phyloP scores from a whole-genome alignment of 805 yeast genomes.

The Ogataea nitratoaversa region DNA sequence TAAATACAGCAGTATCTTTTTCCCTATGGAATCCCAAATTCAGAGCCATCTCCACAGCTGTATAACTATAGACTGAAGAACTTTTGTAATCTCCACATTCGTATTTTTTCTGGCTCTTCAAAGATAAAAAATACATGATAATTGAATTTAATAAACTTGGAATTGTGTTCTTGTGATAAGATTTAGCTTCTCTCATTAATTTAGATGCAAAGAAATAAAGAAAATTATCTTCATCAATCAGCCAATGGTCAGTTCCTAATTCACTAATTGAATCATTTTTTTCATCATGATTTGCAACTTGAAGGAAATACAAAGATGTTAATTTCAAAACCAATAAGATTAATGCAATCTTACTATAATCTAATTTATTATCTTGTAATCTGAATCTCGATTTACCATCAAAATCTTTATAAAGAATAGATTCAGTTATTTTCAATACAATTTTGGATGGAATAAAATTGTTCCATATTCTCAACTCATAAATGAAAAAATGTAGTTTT shows the following conservation, averaged over 20 bases:
- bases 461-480: conserved; percentile 2
- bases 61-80: conserved; percentile 13
- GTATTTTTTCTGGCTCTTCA: conserved; percentile 13
- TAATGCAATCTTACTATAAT: conserved; percentile 20
- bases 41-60: conserved; percentile 21
- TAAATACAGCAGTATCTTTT: neutral
- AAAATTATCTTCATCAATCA: conserved; percentile 13
- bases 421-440: conserved; percentile 4
- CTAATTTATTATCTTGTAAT: conserved; percentile 12
- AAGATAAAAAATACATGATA: conserved; percentile 16
- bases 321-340: conserved; percentile 14
- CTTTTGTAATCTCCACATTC: conserved; percentile 16
- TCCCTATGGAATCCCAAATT: conserved; percentile 19
- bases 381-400: conserved; percentile 10
- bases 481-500: conserved; percentile 3
- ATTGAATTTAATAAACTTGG: conserved; percentile 17
- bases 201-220: conserved; percentile 13
- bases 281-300: neutral
- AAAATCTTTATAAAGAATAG: conserved; percentile 9
- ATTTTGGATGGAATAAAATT: conserved; percentile 18
- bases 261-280: too few species aligned
- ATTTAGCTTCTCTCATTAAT: conserved; percentile 17
- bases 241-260: neutral
- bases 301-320: conserved; percentile 1
- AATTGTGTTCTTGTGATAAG: conserved; percentile 11